These are phyloP conservation scores for Diophrys appendiculata DNA, from an alignment of 73 alveolate species.

Conservation along the genomic window DNA sequence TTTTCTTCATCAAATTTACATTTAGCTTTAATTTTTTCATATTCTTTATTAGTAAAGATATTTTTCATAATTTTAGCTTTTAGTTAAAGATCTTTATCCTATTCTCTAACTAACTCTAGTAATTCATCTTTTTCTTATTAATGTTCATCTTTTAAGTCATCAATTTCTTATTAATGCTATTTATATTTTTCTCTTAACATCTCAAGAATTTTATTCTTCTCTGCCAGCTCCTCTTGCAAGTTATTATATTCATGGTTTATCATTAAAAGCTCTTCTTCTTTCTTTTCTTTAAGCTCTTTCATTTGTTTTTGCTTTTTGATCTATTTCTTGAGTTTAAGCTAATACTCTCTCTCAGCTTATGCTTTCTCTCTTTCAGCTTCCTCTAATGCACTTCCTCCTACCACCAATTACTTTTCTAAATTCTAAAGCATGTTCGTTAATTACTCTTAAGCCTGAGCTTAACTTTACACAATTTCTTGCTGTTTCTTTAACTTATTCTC, in stretches of 20 bases:
- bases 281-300: conserved; percentile 29
- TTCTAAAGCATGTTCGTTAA: conserved; percentile 67
- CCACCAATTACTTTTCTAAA: conserved; percentile 57
- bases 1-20: conserved; percentile 36
- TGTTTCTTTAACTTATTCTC: conserved; percentile 50
- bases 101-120: conserved; percentile 21
- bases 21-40: conserved; percentile 36
- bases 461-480: conserved; percentile 67
- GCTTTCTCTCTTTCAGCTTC: conserved; percentile 32
- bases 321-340: conserved; percentile 13
- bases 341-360: conserved; percentile 6
- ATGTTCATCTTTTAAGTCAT: conserved; percentile 21
- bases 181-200: conserved; percentile 4
- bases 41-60: conserved; percentile 45
- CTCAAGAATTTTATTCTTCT: neutral
- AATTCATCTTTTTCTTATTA: conserved; percentile 9
- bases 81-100: conserved; percentile 51
- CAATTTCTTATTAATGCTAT: neutral
- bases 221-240: conserved; percentile 19
- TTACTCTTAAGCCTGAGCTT: conserved; percentile 77
- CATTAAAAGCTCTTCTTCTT: conserved; percentile 10
- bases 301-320: conserved; percentile 2
- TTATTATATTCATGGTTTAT: conserved; percentile 11
- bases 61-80: conserved; percentile 66
- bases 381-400: conserved; percentile 5